Evolutionary conservation across 2,329 filamentous ascomycete species (phyloP).

Genomic region (Claviceps capensis): DNA sequence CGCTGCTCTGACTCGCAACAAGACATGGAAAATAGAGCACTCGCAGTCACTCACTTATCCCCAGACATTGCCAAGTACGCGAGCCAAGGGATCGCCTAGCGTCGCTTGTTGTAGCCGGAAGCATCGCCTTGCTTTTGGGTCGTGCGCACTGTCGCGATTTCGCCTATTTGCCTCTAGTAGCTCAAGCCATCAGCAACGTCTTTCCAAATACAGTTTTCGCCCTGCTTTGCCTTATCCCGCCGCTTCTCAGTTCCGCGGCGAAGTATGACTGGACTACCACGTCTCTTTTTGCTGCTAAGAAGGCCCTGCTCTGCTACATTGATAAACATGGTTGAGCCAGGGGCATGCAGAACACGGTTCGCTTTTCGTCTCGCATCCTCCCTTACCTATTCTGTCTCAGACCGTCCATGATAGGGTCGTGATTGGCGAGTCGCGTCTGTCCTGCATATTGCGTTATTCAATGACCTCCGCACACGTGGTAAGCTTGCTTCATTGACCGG

Average conservation of each 20-base stretch:
- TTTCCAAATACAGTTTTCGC: not conserved
- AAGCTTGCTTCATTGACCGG: not conserved
- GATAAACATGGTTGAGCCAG: not conserved
- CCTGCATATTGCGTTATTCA: not conserved
- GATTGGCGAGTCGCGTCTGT: not conserved
- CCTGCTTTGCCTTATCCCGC: constrained; percentile 3
- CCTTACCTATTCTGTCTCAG: not conserved
- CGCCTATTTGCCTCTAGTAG: constrained; percentile 4
- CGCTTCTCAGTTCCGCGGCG: constrained; percentile 4
- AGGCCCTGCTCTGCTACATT: constrained; percentile 1
- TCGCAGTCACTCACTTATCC: not conserved
- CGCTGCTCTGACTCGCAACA: not conserved
- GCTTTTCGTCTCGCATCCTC: not conserved
- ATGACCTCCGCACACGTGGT: not conserved
- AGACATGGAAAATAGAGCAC: not conserved
- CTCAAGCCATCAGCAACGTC: constrained; percentile 2
- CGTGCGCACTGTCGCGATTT: constrained; percentile 4
- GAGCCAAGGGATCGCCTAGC: not conserved
- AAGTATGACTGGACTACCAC: constrained; percentile 1
- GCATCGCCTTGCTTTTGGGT: constrained; percentile 6
- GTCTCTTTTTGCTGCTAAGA: constrained; percentile 4
- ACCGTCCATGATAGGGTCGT: not conserved
- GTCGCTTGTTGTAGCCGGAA: not conserved
- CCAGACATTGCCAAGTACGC: not conserved
- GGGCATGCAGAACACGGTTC: not conserved